A percentile compares a stretch with the other conserved stretches of the same genome.
Evolutionary conservation across 1,139 yeast species (phyloP).

Genomic region (Chernovozyma aurita): DNA sequence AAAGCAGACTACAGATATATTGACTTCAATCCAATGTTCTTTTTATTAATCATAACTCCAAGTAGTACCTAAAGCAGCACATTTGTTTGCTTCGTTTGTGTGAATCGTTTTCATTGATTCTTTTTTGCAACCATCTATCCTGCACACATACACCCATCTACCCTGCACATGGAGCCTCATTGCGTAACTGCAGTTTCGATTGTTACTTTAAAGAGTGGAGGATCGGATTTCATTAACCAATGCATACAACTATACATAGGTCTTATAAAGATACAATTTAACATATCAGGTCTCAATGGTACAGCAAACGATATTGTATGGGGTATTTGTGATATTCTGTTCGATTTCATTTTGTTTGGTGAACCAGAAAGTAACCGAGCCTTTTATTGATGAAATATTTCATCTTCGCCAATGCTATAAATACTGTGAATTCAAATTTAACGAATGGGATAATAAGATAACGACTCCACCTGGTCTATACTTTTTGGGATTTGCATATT

Average conservation of each 20-base stretch:
- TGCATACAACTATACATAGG: no score
- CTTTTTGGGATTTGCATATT: constrained; percentile 50
- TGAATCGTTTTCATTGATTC: no score
- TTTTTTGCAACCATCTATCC: not conserved
- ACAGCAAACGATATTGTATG: not conserved
- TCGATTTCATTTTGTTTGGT: constrained; percentile 14
- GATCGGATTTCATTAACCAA: no score
- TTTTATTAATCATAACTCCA: no score
- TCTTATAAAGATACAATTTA: no score
- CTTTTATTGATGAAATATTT: constrained; percentile 74
- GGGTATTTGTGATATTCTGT: constrained; percentile 14
- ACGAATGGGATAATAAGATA: constrained; percentile 79
- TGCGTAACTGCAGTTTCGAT: no score
- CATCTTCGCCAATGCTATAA: constrained; percentile 75
- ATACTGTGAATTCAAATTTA: constrained; percentile 59
- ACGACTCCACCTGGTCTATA: constrained; percentile 98
- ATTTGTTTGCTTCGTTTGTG: no score
- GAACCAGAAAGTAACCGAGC: constrained; percentile 25
- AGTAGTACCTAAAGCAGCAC: no score
- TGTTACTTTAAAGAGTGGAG: no score
- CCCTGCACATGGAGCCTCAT: no score
- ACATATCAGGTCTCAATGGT: not conserved
- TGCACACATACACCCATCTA: not conserved
- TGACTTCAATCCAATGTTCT: no score
- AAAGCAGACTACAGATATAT: no score